Base-by-base conservation (phyloP, 2,329 filamentous ascomycete genomes). In the Scedosporium apiospermum region DNA sequence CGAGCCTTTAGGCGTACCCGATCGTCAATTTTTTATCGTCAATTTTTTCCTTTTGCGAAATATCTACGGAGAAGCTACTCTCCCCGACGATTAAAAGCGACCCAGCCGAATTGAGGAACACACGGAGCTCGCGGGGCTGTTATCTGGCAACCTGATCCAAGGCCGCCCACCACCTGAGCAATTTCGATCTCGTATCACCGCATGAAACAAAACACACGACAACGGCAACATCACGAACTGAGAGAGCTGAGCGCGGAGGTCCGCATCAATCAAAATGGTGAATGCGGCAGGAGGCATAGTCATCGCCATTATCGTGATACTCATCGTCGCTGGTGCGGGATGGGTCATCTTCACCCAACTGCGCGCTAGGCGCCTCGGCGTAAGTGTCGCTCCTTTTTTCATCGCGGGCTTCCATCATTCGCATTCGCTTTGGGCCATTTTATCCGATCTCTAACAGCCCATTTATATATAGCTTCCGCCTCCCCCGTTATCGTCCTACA, bases 291-390 rank as follows among this genome's bases (percentile, higher is more conserved):
- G 87, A 71, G 82, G 88, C 66, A 85, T 93, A 76, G 82, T 92
- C 73, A 86, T 96, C 71, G 81, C 91, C 70, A 73, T 93, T 70
- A 69, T 91, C 67, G 76, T 91, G 68, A 72, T 90, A 69, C 70
- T 85, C 62, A 64, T 88, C 62, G 73, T 78, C 62, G 83, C 75
- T 27, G 85, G 77, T 63, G 74, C 82, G 63, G 86, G 82, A 70
- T 93, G 88, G 86, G 77, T 91, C 64, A 74, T 86, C 69, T 92
- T 87, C 70, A 86, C 87, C 34, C 88, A 90, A 70, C 79, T 88
- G 68, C 88, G 88, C 69, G 90, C 90, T 60, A 82, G 86, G 65
- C 84, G 85, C 71, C 82, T 92, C 62, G 91, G 91, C 26, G 83
- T 85, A 78, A 67, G 82, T 78, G 63, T 64, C 62, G 51, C 46